Percentiles rank a stretch among this genome's conserved stretches.
These are phyloP conservation scores for Naganishia kalamii DNA, from an alignment of 768 basidiomycete genomes.

Conservation along the genomic window DNA sequence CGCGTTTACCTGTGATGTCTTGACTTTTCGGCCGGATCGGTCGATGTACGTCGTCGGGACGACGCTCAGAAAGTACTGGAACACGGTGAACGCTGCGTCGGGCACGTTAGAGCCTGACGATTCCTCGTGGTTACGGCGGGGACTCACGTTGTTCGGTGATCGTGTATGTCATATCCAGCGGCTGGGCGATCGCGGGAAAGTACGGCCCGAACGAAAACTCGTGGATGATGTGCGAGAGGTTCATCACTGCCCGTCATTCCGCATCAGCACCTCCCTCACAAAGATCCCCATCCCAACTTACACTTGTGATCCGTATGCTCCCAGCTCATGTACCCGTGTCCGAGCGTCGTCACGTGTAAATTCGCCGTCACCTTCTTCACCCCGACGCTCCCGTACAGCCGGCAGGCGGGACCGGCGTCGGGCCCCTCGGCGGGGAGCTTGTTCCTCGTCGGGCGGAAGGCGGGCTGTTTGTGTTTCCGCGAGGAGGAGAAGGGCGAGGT, in stretches of 20 bases:
- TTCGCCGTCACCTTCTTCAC: conserved; percentile 93
- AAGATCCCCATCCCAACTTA: conserved; percentile 49
- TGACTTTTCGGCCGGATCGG: conserved; percentile 51
- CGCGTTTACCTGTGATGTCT: conserved; percentile 52
- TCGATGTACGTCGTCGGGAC: conserved; percentile 82
- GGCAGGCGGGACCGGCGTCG: conserved; percentile 67
- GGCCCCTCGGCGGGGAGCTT: conserved; percentile 44
- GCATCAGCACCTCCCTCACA: neutral
- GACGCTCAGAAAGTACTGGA: conserved; percentile 91
- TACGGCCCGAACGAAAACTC: conserved; percentile 96
- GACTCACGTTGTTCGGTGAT: conserved; percentile 61
- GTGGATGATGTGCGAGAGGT: conserved; percentile 88
- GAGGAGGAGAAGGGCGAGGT: conserved; percentile 17
- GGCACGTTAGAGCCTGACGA: no score
- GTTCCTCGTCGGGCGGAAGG: conserved; percentile 54
- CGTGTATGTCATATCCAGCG: conserved; percentile 84
- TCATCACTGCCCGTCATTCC: conserved; percentile 63
- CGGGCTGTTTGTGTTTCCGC: conserved; percentile 15
- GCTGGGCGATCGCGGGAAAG: conserved; percentile 92
- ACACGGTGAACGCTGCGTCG: conserved; percentile 69
- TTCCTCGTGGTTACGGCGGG: neutral
- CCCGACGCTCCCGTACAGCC: conserved; percentile 71
- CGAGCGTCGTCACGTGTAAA: conserved; percentile 85
- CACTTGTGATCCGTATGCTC: conserved; percentile 81
- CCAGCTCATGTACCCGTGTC: conserved; percentile 83